These are phyloP conservation scores for Boletus insuetus DNA, from an alignment of 768 basidiomycete species.

Conservation along the genomic window DNA sequence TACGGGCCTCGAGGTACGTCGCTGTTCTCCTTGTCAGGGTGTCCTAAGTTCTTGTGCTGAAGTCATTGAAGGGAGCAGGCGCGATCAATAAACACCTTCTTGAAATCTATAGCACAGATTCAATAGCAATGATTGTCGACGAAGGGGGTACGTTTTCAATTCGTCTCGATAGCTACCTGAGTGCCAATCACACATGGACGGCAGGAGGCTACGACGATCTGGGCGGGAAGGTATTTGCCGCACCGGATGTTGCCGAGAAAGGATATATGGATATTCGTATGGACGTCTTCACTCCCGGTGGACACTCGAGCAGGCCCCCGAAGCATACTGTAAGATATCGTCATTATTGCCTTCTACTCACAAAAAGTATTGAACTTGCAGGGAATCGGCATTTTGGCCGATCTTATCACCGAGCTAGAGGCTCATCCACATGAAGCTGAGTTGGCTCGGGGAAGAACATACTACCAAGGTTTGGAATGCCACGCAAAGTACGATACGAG, in stretches of 20 bases:
- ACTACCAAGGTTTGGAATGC: slow-evolving; percentile 39
- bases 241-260: slow-evolving; percentile 37
- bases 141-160: slow-evolving; percentile 44
- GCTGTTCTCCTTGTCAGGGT: too few relatives aligned
- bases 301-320: slow-evolving; percentile 54
- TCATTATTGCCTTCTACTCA: not conserved
- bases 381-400: slow-evolving; percentile 50
- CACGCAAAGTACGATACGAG: slow-evolving; percentile 38
- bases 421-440: slow-evolving; percentile 37
- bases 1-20: slow-evolving; percentile 36
- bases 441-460: slow-evolving; percentile 25
- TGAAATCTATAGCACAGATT: slow-evolving; percentile 42
- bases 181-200: not conserved
- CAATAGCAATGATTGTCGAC: slow-evolving; percentile 53
- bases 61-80: slow-evolving; percentile 38
- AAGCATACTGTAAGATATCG: slow-evolving; percentile 43
- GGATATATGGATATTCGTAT: slow-evolving; percentile 44
- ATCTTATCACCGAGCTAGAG: slow-evolving; percentile 47
- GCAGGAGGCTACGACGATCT: slow-evolving; percentile 29
- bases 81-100: slow-evolving; percentile 41
- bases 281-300: slow-evolving; percentile 45
- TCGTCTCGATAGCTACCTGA: not conserved
- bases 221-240: slow-evolving; percentile 32
- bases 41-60: not conserved
- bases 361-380: slow-evolving; percentile 2